Evolutionary conservation across 805 yeast genomes (phyloP), one percentile per base, ranked within the genome.

Genomic region (Suhomyces vadensis): DNA sequence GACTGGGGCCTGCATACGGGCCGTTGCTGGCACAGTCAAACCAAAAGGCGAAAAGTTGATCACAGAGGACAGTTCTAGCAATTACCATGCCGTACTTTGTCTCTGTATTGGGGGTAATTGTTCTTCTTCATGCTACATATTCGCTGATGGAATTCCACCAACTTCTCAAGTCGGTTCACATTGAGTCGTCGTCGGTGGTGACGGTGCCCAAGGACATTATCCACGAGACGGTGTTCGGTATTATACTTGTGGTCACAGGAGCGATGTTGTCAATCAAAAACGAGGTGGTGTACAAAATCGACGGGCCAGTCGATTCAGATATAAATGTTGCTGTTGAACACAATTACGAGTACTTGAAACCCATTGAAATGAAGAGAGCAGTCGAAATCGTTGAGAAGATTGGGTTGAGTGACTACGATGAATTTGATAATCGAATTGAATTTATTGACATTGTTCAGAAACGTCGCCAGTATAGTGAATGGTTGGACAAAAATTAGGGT

Each of bases 81-180:
- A n/a, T 37, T 20, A 42, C 33, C 48, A 24, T 41, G 16, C 38
- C 53, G 5, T 17, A 38, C 10, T 16, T 40, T 6, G 40, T 50
- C 33, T 51, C 44, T 38, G 10, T 44, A 6, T 24, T 50, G 11
- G 57, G 52, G 14, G 27, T 41, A 37, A 42, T 51, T 31, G 48
- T 49, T 37, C 63, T 79, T 27, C 39, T 68, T 1, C 83, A 80
- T 54, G 72, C 82, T 1, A 80, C 75, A 1, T 78, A 76, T 50
- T 79, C 83, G 5, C 71, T 83, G 2, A 75, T 72, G 49, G 82
- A 79, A 53, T 71, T 69, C 59, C 74, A 73, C 52, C 74, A 72
- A 52, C 58, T 71, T 26, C 43, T 57, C 19, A 59, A 70, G 49
- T 40, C 57, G 35, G 20, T 47, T 9, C 39, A 52, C 5, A 45